These are phyloP conservation scores for Aspergillus japonicus DNA, from an alignment of 2,329 filamentous ascomycete genomes.

Conservation along the genomic window DNA sequence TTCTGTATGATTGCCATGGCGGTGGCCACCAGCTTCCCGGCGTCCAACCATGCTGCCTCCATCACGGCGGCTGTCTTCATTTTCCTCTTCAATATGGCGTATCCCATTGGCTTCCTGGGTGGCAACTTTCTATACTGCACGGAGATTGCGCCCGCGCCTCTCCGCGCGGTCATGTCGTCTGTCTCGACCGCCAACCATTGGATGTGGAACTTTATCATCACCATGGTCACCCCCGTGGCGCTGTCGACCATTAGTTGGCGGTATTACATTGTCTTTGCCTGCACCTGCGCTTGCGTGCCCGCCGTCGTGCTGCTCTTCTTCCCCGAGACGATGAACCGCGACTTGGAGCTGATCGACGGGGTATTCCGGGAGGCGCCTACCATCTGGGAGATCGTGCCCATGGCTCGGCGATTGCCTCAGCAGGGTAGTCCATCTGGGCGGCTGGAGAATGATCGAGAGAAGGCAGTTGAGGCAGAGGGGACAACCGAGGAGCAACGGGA, in stretches of 20 bases:
- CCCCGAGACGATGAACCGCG: constrained; percentile 58
- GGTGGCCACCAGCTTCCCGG: constrained; percentile 35
- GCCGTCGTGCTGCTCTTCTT: constrained; percentile 56
- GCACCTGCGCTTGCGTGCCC: constrained; percentile 46
- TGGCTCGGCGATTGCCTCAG: constrained; percentile 22
- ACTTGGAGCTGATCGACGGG: constrained; percentile 65
- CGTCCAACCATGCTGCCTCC: constrained; percentile 9
- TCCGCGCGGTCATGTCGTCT: constrained; percentile 55
- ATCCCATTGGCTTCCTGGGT: constrained; percentile 61
- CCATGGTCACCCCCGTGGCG: constrained; percentile 62
- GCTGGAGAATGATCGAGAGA: background rate
- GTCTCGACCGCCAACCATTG: constrained; percentile 64
- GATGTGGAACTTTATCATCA: constrained; percentile 61
- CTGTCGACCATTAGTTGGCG: constrained; percentile 54
- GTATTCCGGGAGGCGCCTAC: constrained; percentile 48
- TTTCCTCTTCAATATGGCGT: constrained; percentile 65
- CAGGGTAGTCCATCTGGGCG: constrained; percentile 4
- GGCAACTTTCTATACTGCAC: constrained; percentile 54
- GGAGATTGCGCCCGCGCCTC: constrained; percentile 52
- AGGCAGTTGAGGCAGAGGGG: background rate
- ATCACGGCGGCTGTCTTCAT: constrained; percentile 33
- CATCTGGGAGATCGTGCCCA: constrained; percentile 24
- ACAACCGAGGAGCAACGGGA: background rate
- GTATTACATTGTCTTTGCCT: constrained; percentile 55
- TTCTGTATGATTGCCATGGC: constrained; percentile 56